Evolutionary conservation across 2,329 filamentous ascomycete species (phyloP).

Genomic region (Trichoderma sp.): DNA sequence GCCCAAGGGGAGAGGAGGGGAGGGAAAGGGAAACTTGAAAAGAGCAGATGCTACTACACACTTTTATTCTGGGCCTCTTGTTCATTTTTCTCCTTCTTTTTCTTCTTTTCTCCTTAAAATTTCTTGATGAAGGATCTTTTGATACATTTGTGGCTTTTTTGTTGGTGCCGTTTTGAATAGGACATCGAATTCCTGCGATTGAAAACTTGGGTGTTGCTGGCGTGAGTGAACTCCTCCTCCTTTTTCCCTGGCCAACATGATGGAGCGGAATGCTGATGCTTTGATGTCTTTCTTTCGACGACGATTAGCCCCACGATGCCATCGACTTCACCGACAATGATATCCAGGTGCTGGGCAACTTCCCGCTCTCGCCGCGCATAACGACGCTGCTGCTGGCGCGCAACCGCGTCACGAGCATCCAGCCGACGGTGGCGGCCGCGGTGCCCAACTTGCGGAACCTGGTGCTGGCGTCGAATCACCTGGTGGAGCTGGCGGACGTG

Average conservation of each 20-base stretch:
- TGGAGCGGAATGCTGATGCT: background rate
- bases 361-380: constrained; percentile 85
- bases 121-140: constrained; percentile 38
- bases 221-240: constrained; percentile 53
- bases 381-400: constrained; percentile 84
- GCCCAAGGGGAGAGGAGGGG: background rate
- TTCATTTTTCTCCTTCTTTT: constrained; percentile 28
- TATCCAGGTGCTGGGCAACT: constrained; percentile 84
- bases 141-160: constrained; percentile 29
- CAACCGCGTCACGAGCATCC: constrained; percentile 82
- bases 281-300: background rate
- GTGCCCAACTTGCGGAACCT: constrained; percentile 81
- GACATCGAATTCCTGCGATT: constrained; percentile 95
- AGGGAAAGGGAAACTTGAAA: constrained; percentile 51
- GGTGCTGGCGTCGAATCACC: constrained; percentile 77
- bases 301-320: constrained; percentile 77
- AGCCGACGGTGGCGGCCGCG: constrained; percentile 68
- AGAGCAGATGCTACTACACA: constrained; percentile 91
- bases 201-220: constrained; percentile 96
- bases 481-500: constrained; percentile 81
- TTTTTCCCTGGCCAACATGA: background rate
- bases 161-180: constrained; percentile 57
- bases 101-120: constrained; percentile 35
- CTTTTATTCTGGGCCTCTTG: constrained; percentile 37
- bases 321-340: constrained; percentile 99